phyloP scores from a whole-genome alignment of 371 early-diverging fungal genomes.

The Phascolomyces articulosus region DNA sequence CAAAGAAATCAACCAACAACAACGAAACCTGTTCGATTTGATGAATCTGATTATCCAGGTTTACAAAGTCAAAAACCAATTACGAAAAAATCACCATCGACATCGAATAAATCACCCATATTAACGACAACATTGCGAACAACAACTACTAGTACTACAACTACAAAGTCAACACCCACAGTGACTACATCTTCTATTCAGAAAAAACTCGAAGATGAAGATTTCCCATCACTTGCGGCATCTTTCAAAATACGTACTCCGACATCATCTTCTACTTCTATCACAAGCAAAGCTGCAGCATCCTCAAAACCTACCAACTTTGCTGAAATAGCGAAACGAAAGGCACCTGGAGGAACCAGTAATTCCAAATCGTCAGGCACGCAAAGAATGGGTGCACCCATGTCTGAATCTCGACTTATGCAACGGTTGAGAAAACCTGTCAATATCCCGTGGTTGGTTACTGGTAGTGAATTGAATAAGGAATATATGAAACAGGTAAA shows the following conservation, averaged over 20 bases:
- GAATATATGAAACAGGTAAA: conserved; percentile 51
- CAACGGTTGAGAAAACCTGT: conserved; percentile 40
- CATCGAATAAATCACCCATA: neutral
- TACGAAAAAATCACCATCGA: neutral
- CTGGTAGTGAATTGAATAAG: conserved; percentile 49
- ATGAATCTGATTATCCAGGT: conserved; percentile 36
- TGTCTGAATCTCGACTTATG: neutral
- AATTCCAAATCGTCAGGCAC: neutral
- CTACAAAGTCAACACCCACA: neutral
- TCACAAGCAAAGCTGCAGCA: neutral
- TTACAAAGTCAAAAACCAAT: conserved; percentile 5
- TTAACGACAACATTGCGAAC: neutral
- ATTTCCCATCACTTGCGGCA: conserved; percentile 40
- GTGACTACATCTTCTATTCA: neutral
- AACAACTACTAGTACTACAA: too few relatives aligned
- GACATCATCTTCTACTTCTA: neutral
- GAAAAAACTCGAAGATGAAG: conserved; percentile 30
- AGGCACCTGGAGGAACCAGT: conserved; percentile 23
- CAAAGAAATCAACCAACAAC: conserved; percentile 2
- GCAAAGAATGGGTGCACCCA: neutral
- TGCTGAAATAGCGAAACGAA: conserved; percentile 41
- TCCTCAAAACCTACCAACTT: conserved; percentile 26
- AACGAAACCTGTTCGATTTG: conserved; percentile 14
- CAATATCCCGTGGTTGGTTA: conserved; percentile 60
- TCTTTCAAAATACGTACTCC: conserved; percentile 26